Base-by-base conservation (phyloP, 2,329 filamentous ascomycete species). In the Botryosphaeria dothidea region DNA sequence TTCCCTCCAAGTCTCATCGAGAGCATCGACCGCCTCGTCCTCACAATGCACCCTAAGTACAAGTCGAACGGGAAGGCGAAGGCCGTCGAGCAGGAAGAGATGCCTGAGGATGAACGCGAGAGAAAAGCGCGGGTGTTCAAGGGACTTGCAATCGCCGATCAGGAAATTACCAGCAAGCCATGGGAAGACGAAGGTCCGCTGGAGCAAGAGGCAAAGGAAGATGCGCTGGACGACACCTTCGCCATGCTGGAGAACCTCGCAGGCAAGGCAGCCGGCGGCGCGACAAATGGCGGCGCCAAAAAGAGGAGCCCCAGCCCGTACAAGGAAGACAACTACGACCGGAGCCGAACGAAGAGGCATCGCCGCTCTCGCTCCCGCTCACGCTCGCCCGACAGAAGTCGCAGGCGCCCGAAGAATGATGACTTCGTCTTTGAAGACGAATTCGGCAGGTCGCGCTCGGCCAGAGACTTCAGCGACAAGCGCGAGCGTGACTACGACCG, bases 221-320 rank as follows among this genome's bases (percentile, higher is more conserved):
- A 92, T 74, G 91, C 88, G 21, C 90, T 97, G 73, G 95, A 98
- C 73, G 93, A 99, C 77, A 97, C 95, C 0, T 88, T 99, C 71
- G 93, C 93, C 0, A 85, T 96, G 72, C 78, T 99, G n/a, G 95
- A 98, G 77, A 90, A 89, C 0, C 80, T 98, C 43, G 93, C 93
- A 67, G 85, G 86, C 7, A 92, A 90, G 72, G 81, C 82, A 81
- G 56, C n/a, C 6, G 71, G 84, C 81, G 5, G 79, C 81, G 8
- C 73, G 56, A 36, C 75, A 67, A 83, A 80, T 70, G 82, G 82
- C 66, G 73, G 75, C 1, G 75, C 81, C 61, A 80, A 83, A 66
- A 88, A 88, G 74, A 82, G 88, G 65, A 89, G 83, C 72, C 83
- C 83, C 69, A 89, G 85, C 70, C 87, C 85, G 0, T 80, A 81